Conservation (phyloP, 2,329 filamentous ascomycete species). For the Thielaviopsis musarum region DNA sequence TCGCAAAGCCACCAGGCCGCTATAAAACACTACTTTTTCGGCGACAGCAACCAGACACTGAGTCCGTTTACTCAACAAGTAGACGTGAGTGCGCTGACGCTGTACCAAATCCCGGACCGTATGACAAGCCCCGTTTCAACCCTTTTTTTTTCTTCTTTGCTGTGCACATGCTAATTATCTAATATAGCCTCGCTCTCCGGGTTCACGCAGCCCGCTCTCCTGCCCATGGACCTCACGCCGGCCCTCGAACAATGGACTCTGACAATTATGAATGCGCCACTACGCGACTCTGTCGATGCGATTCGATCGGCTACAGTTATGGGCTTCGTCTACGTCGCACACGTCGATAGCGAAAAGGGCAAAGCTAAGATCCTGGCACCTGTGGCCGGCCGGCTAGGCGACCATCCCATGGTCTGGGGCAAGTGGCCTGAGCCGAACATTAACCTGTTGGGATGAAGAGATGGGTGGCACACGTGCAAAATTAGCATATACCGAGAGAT, state of each 20-base stretch:
- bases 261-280: constrained; percentile 64
- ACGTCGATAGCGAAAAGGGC: constrained; percentile 72
- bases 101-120: constrained; percentile 55
- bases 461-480: no score
- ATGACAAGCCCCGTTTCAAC: constrained; percentile 11
- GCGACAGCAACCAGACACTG: constrained; percentile 55
- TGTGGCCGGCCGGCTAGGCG: constrained; percentile 63
- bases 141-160: background rate
- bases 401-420: constrained; percentile 67
- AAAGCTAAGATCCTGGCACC: constrained; percentile 71
- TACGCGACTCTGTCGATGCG: constrained; percentile 50
- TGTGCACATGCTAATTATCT: constrained; percentile 10
- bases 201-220: constrained; percentile 28
- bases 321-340: constrained; percentile 84
- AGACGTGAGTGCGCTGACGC: constrained; percentile 54
- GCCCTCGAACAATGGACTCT: constrained; percentile 67
- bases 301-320: constrained; percentile 71
- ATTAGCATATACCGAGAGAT: no score
- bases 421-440: constrained; percentile 75
- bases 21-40: constrained; percentile 91
- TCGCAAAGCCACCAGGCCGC: constrained; percentile 56
- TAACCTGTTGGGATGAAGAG: constrained; percentile 44
- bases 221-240: constrained; percentile 46
- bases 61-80: constrained; percentile 79
- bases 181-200: constrained; percentile 18